A percentile compares a stretch with the other conserved stretches of the same genome.
These are phyloP conservation scores for Tuber umbilicatum DNA, from an alignment of 495 filamentous ascomycete species.

Conservation along the genomic window DNA sequence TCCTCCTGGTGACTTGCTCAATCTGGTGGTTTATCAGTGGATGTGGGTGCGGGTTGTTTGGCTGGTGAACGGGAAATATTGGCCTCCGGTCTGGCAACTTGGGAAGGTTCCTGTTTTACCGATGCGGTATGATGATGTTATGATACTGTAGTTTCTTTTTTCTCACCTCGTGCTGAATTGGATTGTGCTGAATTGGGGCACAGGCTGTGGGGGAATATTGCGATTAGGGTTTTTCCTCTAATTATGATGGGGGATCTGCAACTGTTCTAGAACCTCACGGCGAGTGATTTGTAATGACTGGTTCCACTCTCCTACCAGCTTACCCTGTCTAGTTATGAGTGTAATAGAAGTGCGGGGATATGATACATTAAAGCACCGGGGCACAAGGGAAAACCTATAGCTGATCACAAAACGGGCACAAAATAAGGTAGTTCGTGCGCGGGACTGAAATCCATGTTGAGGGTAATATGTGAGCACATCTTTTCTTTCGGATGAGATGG, in stretches of 20 bases:
- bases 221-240: not conserved
- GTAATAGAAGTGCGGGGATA: not conserved
- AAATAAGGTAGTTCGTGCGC: not conserved
- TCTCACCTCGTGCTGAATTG: not conserved
- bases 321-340: not conserved
- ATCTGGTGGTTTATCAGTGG: conserved; percentile 1
- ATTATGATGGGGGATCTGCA: not conserved
- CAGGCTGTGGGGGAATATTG: not conserved
- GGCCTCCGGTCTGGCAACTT: not conserved
- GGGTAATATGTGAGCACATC: not conserved
- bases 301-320: not conserved
- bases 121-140: too few relatives aligned
- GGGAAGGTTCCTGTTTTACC: not conserved
- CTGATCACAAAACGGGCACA: not conserved
- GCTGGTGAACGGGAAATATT: not conserved
- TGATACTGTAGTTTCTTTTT: not conserved
- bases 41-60: not conserved
- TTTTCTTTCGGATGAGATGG: not conserved
- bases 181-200: not conserved
- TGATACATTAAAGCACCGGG: not conserved
- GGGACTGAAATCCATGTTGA: not conserved
- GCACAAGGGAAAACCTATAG: not conserved
- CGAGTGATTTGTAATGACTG: not conserved
- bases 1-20: not conserved
- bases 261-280: not conserved